Base-by-base conservation (phyloP, 1,284 basidiomycete genomes). In the Marasmius tenuissimus region DNA sequence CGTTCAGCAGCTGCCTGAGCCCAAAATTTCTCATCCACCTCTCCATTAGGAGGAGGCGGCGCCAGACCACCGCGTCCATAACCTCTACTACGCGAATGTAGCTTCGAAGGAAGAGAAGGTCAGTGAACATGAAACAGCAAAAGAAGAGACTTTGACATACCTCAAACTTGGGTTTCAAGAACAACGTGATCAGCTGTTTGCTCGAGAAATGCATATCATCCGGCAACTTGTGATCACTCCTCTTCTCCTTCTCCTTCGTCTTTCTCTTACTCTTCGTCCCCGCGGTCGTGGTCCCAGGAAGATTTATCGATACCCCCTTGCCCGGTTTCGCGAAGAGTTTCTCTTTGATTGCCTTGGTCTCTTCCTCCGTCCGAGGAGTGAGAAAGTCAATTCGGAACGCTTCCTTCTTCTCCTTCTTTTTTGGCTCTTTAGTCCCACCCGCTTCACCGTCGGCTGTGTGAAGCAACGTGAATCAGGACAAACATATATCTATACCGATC, bases 181-280 rank as follows among this genome's bases (percentile, higher is more conserved):
- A 98, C 47, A 99, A 76, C 3, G 94, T 89, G 42, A 99, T 84
- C 7, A 99, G 83, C 69, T 97, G 93, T 65, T 89, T 84, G 70
- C 90, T 94, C 57, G 90, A 92, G 73, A 99, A 99, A 75, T 98
- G 97, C 88, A 97, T 97, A 74, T 99, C 97, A 69, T 98, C 95
- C 1, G 97, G 97, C 55, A 99, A 81, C 8, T 89, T 84, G 70
- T 94, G 91, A 62, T 93, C 87, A 61, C 92, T 88, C 48, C 85
- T 87, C 76, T 85, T 91, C 67, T 86, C 85, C 68, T 77, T 78
- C 65, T 78, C 78, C 66, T 82, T 84, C 58, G 76, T 74, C 71
- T 83, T 87, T 73, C 79, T 84, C 68, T 83, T 87, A 62, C 78
- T 81, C 59, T 78, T 78, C 9, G 75, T 49, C 33, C 57, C 55